These are phyloP conservation scores for Elsinoe batatas DNA, from an alignment of 2,329 filamentous ascomycete species.

Conservation along the genomic window DNA sequence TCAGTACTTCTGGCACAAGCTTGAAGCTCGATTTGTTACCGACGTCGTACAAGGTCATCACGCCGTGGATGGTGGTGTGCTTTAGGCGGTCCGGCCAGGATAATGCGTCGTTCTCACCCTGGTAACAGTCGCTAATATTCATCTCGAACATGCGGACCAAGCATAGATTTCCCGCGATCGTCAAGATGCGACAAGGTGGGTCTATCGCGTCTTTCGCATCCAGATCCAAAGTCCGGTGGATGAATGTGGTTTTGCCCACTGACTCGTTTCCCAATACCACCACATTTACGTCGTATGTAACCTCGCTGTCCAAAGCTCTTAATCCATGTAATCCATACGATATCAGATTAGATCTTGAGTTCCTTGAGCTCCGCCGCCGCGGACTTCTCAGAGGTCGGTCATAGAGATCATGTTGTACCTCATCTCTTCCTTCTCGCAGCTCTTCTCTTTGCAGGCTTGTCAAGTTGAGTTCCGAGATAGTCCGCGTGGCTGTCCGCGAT, in stretches of 20 bases:
- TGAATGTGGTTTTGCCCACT: conserved; percentile 51
- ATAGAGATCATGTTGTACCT: conserved; percentile 5
- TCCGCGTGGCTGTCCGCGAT: not conserved
- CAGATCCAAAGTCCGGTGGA: conserved; percentile 47
- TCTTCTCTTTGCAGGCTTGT: conserved; percentile 2
- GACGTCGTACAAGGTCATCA: conserved; percentile 79
- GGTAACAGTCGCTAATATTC: conserved; percentile 40
- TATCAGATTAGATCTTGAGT: conserved; percentile 5
- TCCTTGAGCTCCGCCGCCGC: not conserved
- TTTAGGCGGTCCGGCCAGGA: conserved; percentile 50
- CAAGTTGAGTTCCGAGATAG: conserved; percentile 6
- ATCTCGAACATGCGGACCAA: conserved; percentile 50
- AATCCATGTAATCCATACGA: conserved; percentile 6
- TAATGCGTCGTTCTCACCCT: conserved; percentile 40
- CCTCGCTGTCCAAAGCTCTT: conserved; percentile 16
- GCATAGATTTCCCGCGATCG: conserved; percentile 46
- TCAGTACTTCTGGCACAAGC: conserved; percentile 63
- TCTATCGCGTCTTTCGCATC: conserved; percentile 32
- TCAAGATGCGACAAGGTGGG: conserved; percentile 42
- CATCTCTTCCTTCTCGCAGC: not conserved
- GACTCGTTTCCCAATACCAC: conserved; percentile 45
- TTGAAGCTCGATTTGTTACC: conserved; percentile 65
- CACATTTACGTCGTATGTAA: conserved; percentile 47
- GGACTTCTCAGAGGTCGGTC: conserved; percentile 10
- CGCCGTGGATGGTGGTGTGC: conserved; percentile 67